phyloP scores from a whole-genome alignment of 1,139 yeast genomes.

The Debaryomyces psychrophilus region DNA sequence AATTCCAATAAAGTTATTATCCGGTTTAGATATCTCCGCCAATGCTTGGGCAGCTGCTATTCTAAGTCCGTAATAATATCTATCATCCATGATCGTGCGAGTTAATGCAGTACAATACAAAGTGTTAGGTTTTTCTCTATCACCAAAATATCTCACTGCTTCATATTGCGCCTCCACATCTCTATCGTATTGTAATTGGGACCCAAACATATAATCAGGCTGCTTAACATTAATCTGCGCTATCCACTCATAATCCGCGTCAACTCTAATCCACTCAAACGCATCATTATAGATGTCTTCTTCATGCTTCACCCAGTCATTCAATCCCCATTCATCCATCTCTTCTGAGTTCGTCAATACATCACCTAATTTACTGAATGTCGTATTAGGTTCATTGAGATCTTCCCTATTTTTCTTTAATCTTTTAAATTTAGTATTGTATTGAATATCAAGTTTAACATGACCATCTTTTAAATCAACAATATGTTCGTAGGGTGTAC shows the following conservation, averaged over 20 bases:
- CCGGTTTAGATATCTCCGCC: slow-evolving; percentile 64
- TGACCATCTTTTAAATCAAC: slow-evolving; percentile 85
- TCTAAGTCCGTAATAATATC: slow-evolving; percentile 90
- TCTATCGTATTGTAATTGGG: slow-evolving; percentile 91
- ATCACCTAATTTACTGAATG: slow-evolving; percentile 74
- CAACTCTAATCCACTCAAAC: slow-evolving; percentile 96
- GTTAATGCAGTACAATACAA: slow-evolving; percentile 78
- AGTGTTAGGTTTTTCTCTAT: slow-evolving; percentile 55
- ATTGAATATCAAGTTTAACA: slow-evolving; percentile 89
- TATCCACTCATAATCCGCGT: slow-evolving; percentile 97
- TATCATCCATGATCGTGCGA: slow-evolving; percentile 77
- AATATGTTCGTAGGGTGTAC: slow-evolving; percentile 98
- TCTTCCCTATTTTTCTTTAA: slow-evolving; percentile 56
- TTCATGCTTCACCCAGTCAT: slow-evolving; percentile 72
- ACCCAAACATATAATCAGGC: slow-evolving; percentile 93
- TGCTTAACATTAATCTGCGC: slow-evolving; percentile 79
- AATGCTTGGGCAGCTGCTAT: slow-evolving; percentile 84
- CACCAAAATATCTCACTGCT: slow-evolving; percentile 74
- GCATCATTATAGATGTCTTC: slow-evolving; percentile 80
- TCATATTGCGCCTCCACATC: slow-evolving; percentile 96
- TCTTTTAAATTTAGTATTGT: slow-evolving; percentile 87
- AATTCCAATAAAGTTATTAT: slow-evolving; percentile 69
- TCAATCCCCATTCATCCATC: slow-evolving; percentile 68
- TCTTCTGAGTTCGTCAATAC: slow-evolving; percentile 65
- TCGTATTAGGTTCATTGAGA: slow-evolving; percentile 43